phyloP scores from a whole-genome alignment of 2,329 filamentous ascomycete genomes.

The Macroventuria anomochaeta region DNA sequence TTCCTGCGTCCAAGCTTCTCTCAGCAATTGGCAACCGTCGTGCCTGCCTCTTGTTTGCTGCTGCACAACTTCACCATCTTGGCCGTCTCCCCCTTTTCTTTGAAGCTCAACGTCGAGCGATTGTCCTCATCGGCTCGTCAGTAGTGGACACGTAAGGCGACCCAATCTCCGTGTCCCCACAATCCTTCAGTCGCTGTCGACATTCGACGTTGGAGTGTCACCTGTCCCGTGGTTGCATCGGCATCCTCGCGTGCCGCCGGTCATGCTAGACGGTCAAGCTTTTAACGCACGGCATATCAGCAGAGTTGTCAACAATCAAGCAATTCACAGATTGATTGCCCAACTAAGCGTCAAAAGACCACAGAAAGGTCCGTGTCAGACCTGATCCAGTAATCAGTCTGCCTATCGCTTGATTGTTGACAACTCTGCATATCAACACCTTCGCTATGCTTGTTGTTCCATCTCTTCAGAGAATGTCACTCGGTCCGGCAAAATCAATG shows the following conservation, averaged over 20 bases:
- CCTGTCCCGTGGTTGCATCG: not conserved
- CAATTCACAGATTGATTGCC: too few relatives aligned
- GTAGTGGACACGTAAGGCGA: not conserved
- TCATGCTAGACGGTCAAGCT: not conserved
- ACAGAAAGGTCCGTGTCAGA: too few relatives aligned
- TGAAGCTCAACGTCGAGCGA: not conserved
- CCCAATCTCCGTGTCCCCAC: not conserved
- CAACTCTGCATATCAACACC: not conserved
- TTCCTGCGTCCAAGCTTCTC: not conserved
- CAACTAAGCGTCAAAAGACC: too few relatives aligned
- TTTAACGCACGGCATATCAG: too few relatives aligned
- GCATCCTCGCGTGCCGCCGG: not conserved
- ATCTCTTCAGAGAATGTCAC: not conserved
- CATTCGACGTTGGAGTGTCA: not conserved
- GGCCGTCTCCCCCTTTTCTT: not conserved
- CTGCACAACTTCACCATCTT: conserved; percentile 1
- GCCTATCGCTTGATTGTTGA: too few relatives aligned
- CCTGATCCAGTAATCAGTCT: too few relatives aligned
- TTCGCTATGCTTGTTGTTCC: not conserved
- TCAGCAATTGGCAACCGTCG: not conserved
- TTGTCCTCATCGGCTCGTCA: not conserved
- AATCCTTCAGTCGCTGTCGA: not conserved
- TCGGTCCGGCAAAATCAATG: too few relatives aligned
- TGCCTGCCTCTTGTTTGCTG: not conserved
- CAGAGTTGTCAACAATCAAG: too few relatives aligned